phyloP scores from a whole-genome alignment of 2,329 filamentous ascomycete species.

The Sclerotinia minor region DNA sequence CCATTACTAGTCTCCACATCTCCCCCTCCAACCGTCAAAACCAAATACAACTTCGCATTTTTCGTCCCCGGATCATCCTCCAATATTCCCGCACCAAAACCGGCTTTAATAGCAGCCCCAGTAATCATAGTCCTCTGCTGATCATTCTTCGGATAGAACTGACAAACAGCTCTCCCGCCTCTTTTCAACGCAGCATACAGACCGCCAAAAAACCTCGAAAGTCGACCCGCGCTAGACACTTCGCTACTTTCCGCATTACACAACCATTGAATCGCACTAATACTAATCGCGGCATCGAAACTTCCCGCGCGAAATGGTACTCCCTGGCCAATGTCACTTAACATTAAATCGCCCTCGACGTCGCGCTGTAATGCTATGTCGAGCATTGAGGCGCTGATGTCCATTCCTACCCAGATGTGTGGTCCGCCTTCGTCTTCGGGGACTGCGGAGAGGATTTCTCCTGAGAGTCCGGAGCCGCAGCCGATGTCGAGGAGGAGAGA shows the following conservation, averaged over 20 bases:
- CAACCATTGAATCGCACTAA: slow-evolving; percentile 96
- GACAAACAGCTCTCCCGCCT: slow-evolving; percentile 87
- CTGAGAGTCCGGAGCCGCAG: slow-evolving; percentile 90
- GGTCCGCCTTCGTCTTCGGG: slow-evolving; percentile 72
- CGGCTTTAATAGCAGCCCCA: slow-evolving; percentile 84
- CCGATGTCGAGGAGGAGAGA: slow-evolving; percentile 95
- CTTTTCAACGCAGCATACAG: slow-evolving; percentile 81
- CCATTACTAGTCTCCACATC: slow-evolving; percentile 49
- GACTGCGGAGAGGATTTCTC: slow-evolving; percentile 83
- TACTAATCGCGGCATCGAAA: slow-evolving; percentile 94
- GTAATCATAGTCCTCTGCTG: slow-evolving; percentile 90
- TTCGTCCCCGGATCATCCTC: slow-evolving; percentile 97
- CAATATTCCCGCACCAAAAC: slow-evolving; percentile 90
- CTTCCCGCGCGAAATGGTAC: slow-evolving; percentile 88
- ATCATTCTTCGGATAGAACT: slow-evolving; percentile 98
- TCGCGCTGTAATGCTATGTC: slow-evolving; percentile 89
- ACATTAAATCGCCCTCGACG: slow-evolving; percentile 88
- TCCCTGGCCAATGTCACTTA: slow-evolving; percentile 93
- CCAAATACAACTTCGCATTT: slow-evolving; percentile 93
- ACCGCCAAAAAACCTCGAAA: slow-evolving; percentile 88
- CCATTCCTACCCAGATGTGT: slow-evolving; percentile 97
- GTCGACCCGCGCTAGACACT: slow-evolving; percentile 73
- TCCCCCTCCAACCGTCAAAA: slow-evolving; percentile 78
- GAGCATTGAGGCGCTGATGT: slow-evolving; percentile 95
- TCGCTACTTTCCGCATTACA: slow-evolving; percentile 93